Conservation (phyloP, 2,329 filamentous ascomycete genomes). For the Aspergillus tubingensis region DNA sequence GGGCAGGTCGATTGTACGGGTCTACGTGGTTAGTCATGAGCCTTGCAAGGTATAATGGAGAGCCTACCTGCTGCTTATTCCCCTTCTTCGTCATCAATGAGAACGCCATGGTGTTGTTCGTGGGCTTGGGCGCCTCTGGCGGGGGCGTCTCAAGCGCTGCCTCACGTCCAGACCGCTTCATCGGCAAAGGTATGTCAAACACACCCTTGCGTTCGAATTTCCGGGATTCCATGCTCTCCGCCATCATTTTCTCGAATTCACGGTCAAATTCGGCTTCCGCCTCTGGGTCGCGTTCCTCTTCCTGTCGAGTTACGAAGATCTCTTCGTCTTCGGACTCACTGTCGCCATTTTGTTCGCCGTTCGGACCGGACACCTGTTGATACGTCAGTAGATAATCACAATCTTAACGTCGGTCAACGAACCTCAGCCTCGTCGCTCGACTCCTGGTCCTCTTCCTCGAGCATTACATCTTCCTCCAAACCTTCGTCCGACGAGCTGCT, state of each 20-base stretch:
- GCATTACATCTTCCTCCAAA: constrained; percentile 60
- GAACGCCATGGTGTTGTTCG: constrained; percentile 82
- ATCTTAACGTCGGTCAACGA: not conserved
- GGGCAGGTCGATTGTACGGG: constrained; percentile 80
- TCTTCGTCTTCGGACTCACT: constrained; percentile 76
- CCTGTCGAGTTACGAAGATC: constrained; percentile 86
- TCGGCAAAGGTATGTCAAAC: constrained; percentile 96
- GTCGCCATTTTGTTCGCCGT: constrained; percentile 48
- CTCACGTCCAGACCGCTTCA: constrained; percentile 70
- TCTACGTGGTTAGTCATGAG: constrained; percentile 55
- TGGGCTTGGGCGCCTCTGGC: constrained; percentile 35
- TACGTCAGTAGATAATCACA: constrained; percentile 2
- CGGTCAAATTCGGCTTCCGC: constrained; percentile 96
- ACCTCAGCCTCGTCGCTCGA: constrained; percentile 48
- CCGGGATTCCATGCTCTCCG: constrained; percentile 90
- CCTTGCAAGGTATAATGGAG: not conserved
- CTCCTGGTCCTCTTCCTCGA: constrained; percentile 59
- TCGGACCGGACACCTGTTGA: constrained; percentile 45
- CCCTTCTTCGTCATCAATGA: constrained; percentile 93
- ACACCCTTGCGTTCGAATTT: constrained; percentile 94
- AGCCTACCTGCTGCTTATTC: constrained; percentile 82
- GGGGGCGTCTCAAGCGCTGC: constrained; percentile 45
- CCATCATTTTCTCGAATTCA: constrained; percentile 97
- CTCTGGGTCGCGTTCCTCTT: constrained; percentile 88
- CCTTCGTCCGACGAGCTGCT: constrained; percentile 76